Conservation (phyloP, 192 early-diverging fungal genomes). For the Podila epigama region DNA sequence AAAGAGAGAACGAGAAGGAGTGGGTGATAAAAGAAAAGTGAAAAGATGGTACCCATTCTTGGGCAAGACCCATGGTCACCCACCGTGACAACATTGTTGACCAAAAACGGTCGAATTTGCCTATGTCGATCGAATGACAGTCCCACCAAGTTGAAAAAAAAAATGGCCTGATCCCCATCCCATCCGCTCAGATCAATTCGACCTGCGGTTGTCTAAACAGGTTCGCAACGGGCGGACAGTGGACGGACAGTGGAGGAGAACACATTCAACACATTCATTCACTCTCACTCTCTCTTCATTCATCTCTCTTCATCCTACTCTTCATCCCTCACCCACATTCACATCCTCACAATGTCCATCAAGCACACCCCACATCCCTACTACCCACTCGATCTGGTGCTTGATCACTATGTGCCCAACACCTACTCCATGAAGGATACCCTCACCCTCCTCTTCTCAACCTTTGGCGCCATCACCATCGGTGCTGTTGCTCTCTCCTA, state of each 20-base stretch:
- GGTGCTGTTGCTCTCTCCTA: constrained; percentile 18
- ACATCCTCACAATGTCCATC: background rate
- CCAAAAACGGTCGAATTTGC: background rate
- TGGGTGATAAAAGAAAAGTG: background rate
- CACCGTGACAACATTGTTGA: background rate
- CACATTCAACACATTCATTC: background rate
- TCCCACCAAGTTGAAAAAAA: background rate
- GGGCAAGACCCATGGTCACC: background rate
- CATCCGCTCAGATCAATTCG: too few species aligned
- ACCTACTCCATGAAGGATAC: constrained; percentile 27
- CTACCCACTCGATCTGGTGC: constrained; percentile 46
- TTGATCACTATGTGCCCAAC: constrained; percentile 58
- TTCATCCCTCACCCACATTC: background rate
- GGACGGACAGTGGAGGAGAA: background rate
- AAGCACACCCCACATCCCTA: constrained; percentile 47
- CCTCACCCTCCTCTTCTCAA: constrained; percentile 35
- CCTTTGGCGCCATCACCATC: constrained; percentile 35
- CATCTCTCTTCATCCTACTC: background rate
- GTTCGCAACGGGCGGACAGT: too few species aligned
- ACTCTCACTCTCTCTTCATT: background rate
- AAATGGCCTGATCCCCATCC: background rate
- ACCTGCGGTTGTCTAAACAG: too few species aligned
- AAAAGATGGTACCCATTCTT: background rate
- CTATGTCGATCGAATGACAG: background rate
- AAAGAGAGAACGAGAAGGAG: background rate